Evolutionary conservation across 2,329 filamentous ascomycete genomes (phyloP).

Genomic region (Macrophomina phaseolina): DNA sequence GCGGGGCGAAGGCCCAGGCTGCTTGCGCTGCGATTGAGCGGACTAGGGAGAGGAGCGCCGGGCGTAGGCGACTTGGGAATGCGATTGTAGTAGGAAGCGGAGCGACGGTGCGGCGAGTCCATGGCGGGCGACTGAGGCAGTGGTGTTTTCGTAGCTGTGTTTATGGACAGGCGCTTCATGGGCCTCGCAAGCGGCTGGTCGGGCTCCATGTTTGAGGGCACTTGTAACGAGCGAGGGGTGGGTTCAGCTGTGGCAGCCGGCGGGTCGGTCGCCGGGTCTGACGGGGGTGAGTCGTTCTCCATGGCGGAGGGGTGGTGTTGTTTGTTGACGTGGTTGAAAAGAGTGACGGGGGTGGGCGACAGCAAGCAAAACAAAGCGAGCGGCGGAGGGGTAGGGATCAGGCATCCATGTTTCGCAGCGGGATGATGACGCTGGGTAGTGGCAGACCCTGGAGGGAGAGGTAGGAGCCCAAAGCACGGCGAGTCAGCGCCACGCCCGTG

Average conservation of each 20-base stretch:
- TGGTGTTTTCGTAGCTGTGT: slow-evolving; percentile 37
- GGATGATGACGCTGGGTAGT: slow-evolving; percentile 19
- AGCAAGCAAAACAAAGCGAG: slow-evolving; percentile 13
- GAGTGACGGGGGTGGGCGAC: slow-evolving; percentile 20
- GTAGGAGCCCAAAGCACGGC: neutral
- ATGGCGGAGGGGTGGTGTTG: slow-evolving; percentile 17
- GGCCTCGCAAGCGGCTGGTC: slow-evolving; percentile 40
- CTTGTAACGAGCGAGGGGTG: slow-evolving; percentile 25
- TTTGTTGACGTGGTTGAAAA: slow-evolving; percentile 17
- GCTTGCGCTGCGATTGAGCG: slow-evolving; percentile 51
- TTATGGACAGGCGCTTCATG: slow-evolving; percentile 45
- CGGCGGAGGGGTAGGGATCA: slow-evolving; percentile 17
- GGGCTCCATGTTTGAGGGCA: slow-evolving; percentile 44
- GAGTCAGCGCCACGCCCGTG: slow-evolving; percentile 11
- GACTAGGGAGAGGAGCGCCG: slow-evolving; percentile 33
- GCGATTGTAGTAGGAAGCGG: slow-evolving; percentile 31
- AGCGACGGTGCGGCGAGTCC: slow-evolving; percentile 34
- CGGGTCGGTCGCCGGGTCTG: slow-evolving; percentile 9
- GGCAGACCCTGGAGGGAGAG: slow-evolving; percentile 16
- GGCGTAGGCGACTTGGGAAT: slow-evolving; percentile 36
- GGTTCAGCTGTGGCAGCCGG: slow-evolving; percentile 5
- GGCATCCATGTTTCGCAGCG: slow-evolving; percentile 15
- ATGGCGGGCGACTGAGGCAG: slow-evolving; percentile 39
- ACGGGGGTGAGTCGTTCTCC: slow-evolving; percentile 18
- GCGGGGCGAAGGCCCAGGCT: slow-evolving; percentile 47